Evolutionary conservation across 495 filamentous ascomycete species (phyloP), one percentile per base, ranked within the genome.

Genomic region (Xylaria nigripes): DNA sequence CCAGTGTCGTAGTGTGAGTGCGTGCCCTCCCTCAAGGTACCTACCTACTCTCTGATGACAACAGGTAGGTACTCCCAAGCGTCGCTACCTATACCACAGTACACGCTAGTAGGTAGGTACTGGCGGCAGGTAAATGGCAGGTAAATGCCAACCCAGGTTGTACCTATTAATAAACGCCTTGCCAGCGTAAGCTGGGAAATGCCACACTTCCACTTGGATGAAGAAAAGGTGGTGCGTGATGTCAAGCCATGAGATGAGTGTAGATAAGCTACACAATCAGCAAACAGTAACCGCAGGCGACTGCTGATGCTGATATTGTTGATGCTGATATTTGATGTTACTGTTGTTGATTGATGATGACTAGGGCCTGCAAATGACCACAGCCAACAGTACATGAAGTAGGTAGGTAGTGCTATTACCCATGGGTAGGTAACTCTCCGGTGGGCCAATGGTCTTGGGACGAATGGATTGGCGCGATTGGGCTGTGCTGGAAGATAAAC

Each of bases 131-230:
- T 36, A 2, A 36, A 5, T 36, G 32, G 2, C 32, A 36, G 10
- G 32, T 15, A 29, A 29, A 3, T 29, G 3, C 2, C 32, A 38
- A 24, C 38, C n/a, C 48, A 19, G 16, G 22, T 19, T n/a, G 22
- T 12, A 40, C 38, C 22, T 50, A 42, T 41, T 50, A 50, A 50
- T 50, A 50, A 25, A 25, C 48, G n/a, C 24, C 22, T 24, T 40
- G 24, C 22, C 24, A 22, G 48, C 23, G 48, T 41, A 19, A 29
- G 25, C 36, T 40, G 5, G 18, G 36, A 34, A 38, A 42, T 25
- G 36, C 24, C 25, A 42, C 48, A 25, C 36, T 29, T 50, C 34
- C 48, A 50, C 48, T 50, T 42, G 48, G 48, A 42, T 41, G 23
- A 22, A 22, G 5, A 40, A 2, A n/a, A n/a, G 4, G 36, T 18